A percentile compares a stretch with the other conserved stretches of the same genome.
These are phyloP conservation scores for Cafeteria roenbergensis DNA, from an alignment of 108 stramenopile genomes.

Conservation along the genomic window DNA sequence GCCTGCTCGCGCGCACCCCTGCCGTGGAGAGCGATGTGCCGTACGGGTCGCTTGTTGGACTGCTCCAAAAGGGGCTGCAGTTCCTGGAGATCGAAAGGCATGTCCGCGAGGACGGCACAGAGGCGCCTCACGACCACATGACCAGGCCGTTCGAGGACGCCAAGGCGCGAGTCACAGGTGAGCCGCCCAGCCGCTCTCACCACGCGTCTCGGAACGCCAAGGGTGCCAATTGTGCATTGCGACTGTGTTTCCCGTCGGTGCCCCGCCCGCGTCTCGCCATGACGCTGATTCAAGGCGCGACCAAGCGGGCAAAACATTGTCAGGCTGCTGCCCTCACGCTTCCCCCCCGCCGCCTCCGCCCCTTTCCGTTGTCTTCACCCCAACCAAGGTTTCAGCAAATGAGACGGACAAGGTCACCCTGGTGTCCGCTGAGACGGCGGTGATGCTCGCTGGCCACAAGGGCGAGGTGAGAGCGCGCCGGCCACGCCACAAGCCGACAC, in stretches of 20 bases:
- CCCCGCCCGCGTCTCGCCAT: conserved; percentile 20
- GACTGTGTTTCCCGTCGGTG: neutral
- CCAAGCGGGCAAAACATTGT: too few species aligned
- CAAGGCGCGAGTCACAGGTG: neutral
- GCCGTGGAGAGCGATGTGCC: conserved; percentile 21
- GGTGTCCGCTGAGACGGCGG: too few species aligned
- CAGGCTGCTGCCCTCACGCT: too few species aligned
- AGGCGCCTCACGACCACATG: conserved; percentile 4
- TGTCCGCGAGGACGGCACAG: conserved; percentile 2
- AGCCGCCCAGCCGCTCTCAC: neutral
- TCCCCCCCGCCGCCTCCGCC: too few species aligned
- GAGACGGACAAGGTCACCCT: too few species aligned
- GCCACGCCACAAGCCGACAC: too few species aligned
- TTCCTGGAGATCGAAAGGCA: conserved; percentile 25
- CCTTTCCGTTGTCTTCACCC: too few species aligned
- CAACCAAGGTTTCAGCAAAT: too few species aligned
- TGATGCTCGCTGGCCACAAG: too few species aligned
- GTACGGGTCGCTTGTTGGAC: conserved; percentile 24
- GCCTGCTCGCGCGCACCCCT: conserved; percentile 13
- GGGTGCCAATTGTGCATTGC: neutral
- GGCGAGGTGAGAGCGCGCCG: too few species aligned
- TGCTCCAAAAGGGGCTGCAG: conserved; percentile 29
- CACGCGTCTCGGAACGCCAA: neutral
- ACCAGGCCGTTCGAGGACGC: conserved; percentile 1
- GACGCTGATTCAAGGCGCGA: too few species aligned